phyloP scores from a whole-genome alignment of 75 land plant genomes.

The Cunninghamia lanceolata region DNA sequence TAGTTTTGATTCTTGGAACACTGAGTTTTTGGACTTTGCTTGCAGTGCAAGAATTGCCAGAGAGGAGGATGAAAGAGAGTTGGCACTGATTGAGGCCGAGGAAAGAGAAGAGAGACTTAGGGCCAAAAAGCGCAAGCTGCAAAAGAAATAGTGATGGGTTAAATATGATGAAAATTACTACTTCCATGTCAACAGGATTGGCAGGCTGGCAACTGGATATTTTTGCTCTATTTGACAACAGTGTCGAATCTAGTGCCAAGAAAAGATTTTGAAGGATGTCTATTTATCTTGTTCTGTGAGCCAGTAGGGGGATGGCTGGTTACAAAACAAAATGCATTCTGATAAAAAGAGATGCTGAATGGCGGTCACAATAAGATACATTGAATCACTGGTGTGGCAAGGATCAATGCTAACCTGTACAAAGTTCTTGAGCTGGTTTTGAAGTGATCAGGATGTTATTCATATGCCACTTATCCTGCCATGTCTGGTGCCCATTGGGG shows the following conservation, averaged over 20 bases:
- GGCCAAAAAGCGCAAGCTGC: conserved; percentile 15
- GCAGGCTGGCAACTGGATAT: not conserved
- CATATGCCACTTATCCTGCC: not conserved
- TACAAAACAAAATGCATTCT: not conserved
- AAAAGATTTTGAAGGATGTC: not conserved
- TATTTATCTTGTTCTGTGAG: not conserved
- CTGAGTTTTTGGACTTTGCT: not conserved
- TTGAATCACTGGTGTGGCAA: not conserved
- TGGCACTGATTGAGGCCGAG: conserved; percentile 41
- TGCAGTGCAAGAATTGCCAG: conserved; percentile 38
- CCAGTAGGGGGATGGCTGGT: not conserved
- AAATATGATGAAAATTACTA: no score
- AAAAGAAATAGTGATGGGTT: conserved; percentile 1
- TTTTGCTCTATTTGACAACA: not conserved
- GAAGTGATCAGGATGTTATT: not conserved
- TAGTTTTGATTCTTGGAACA: not conserved
- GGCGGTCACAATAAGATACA: not conserved
- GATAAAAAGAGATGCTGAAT: not conserved
- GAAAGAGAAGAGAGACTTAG: conserved; percentile 30
- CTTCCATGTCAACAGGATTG: not conserved
- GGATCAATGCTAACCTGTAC: not conserved
- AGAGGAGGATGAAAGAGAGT: conserved; percentile 44
- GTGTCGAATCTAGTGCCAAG: not conserved
- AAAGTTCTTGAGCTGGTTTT: not conserved
- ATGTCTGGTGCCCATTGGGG: not conserved